Conservation (phyloP, 495 filamentous ascomycete genomes). For the Penicillium canescens region DNA sequence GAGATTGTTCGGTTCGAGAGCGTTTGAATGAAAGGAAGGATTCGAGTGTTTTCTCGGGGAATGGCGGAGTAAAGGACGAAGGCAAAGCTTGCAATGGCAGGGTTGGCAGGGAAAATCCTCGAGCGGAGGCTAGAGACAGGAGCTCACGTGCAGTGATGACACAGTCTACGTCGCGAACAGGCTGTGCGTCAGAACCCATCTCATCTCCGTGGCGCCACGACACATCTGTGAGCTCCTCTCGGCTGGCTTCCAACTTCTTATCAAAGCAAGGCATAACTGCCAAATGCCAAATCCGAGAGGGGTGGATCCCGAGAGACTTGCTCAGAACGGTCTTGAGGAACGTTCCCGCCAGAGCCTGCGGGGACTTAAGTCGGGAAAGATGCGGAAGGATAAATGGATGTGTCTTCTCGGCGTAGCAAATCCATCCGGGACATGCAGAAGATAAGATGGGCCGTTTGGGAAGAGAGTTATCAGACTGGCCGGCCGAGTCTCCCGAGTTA, state of each 20-base stretch:
- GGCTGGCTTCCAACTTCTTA: conserved; percentile 95
- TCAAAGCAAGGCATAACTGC: conserved; percentile 99
- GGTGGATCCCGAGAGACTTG: conserved; percentile 64
- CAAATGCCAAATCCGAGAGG: conserved; percentile 87
- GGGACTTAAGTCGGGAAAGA: conserved; percentile 87
- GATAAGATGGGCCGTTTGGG: conserved; percentile 77
- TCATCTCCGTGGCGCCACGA: conserved; percentile 56
- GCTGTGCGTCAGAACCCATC: conserved; percentile 34
- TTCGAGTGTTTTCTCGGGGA: conserved; percentile 70
- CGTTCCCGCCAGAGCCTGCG: conserved; percentile 88
- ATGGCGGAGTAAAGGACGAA: conserved; percentile 38
- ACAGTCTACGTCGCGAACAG: conserved; percentile 89
- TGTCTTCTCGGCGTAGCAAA: conserved; percentile 97
- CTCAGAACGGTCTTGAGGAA: conserved; percentile 82
- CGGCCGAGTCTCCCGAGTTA: conserved; percentile 19
- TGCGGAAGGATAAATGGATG: conserved; percentile 92
- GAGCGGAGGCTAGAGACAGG: conserved; percentile 78
- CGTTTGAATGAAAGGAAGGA: conserved; percentile 62
- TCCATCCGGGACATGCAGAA: conserved; percentile 94
- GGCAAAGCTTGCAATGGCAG: conserved; percentile 59
- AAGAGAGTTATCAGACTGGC: conserved; percentile 18
- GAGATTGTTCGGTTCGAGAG: conserved; percentile 25
- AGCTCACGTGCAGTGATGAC: conserved; percentile 95
- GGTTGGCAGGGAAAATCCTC: conserved; percentile 69
- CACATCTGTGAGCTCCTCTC: conserved; percentile 83